A percentile compares a stretch with the other conserved stretches of the same genome.
phyloP scores from a whole-genome alignment of 2,329 filamentous ascomycete species.

The Xylaria sp. region DNA sequence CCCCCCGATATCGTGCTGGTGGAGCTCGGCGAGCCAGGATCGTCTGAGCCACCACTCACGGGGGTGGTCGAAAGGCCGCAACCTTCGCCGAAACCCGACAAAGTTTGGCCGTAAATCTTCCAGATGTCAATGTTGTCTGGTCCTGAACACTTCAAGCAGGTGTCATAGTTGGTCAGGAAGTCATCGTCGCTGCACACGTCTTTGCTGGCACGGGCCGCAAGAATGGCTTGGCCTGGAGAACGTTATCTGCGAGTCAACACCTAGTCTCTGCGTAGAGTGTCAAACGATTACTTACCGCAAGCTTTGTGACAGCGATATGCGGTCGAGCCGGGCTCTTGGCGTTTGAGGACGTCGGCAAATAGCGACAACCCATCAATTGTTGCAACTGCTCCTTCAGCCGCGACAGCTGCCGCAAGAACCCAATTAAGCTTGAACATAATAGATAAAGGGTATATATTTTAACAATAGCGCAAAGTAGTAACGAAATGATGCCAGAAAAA shows the following conservation, averaged over 20 bases:
- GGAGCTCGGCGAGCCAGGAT: not conserved
- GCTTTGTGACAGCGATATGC: constrained; percentile 23
- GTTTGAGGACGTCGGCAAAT: constrained; percentile 1
- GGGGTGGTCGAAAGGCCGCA: constrained; percentile 22
- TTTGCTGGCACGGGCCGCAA: constrained; percentile 7
- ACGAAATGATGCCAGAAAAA: not conserved
- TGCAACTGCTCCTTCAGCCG: not conserved
- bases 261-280: not conserved
- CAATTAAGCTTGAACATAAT: not conserved
- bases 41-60: not conserved
- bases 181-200: constrained; percentile 21
- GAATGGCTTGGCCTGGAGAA: constrained; percentile 17
- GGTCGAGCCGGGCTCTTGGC: constrained; percentile 20
- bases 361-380: not conserved
- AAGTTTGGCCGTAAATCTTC: constrained; percentile 18
- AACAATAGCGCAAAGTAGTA: not conserved
- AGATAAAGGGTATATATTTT: not conserved
- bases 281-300: constrained; percentile 8
- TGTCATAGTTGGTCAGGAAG: constrained; percentile 17
- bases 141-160: constrained; percentile 23
- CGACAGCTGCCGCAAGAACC: not conserved
- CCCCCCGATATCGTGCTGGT: not conserved
- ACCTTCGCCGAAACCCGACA: constrained; percentile 14
- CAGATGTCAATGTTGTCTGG: constrained; percentile 24
- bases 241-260: not conserved